Base-by-base conservation (phyloP, 176 grass and related monocot genomes). In the Thalia dealbata region DNA sequence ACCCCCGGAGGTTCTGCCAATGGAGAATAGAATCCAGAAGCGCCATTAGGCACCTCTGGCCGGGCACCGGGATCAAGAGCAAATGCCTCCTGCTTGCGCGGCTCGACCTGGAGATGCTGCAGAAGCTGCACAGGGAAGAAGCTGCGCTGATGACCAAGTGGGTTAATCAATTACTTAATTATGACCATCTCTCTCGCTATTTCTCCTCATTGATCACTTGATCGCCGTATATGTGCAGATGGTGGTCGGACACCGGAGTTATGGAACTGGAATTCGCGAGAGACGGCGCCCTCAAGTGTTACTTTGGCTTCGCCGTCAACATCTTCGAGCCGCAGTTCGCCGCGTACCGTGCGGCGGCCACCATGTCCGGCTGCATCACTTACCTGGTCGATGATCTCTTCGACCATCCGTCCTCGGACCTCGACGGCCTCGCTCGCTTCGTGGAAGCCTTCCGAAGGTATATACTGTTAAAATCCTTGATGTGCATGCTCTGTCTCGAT, bases 1-100 rank as follows among this genome's bases (percentile, higher is more conserved):
- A 63, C n/a, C 73, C 73, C 14, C 35, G 73, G 6, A 12, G 27
- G 30, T 50, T 35, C 52, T 22, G 35, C 13, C 12, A 46, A 43
- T 55, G 22, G 13, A 76, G 73, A 46, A 8, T 61, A 12, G 56
- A 76, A 43, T 64, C 73, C 38, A 64, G 73, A 63, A 76, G 73
- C 52, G 64, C 64, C 24, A 76, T 76, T 29, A 64, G 56, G 26
- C 73, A 76, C n/a, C 44, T 76, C 2, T 76, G 55, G 55, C 73
- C 73, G 22, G 27, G 35, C 21, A 73, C 71, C 10, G 45, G 71
- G 25, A 48, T 48, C 42, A 73, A 45, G 21, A 44, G 27, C 7
- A 73, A 22, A 43, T 27, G 71, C 52, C 71, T 56, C 19, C 46
- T 52, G 27, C 71, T 73, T n/a, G 71, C 71, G 6, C 51, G 27